Base-by-base conservation (phyloP, 805 yeast genomes). In the Zygosaccharomyces pseudorouxii region DNA sequence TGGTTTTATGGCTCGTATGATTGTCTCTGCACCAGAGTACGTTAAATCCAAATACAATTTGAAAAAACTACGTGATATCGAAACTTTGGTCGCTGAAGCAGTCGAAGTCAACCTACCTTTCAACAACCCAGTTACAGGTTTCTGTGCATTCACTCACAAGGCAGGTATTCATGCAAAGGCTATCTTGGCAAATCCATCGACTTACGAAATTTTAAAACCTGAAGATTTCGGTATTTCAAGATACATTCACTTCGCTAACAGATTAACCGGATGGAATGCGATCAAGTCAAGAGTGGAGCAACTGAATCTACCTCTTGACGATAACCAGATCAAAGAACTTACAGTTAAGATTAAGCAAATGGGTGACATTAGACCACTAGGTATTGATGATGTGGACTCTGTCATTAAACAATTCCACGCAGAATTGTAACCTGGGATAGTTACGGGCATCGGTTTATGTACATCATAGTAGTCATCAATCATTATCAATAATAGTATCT, bases 81-180 rank as follows among this genome's bases (percentile, higher is more conserved):
- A 92, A 72, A 89, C 85, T 69, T 76, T 93, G 67, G 97, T 92
- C 55, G 98, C 98, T 38, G 97, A 90, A 57, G 93, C 96, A 39
- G 98, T 92, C 45, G 95, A 89, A 73, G 97, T 92, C 55, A 92
- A 92, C 73, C 79, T 93, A 60, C 99, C 99, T 50, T 92, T 92
- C 79, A 92, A 92, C 79, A 92, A 93, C 76, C 98, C 98, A 59
- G 89, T 92, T 69, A 92, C 99, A 35, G 99, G 99, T 23, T 93
- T 92, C 84, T 92, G 98, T 77, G 99, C 99, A 33, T 92, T 92
- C 76, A 92, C 99, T 52, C 99, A 92, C 76, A 92, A 92, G 79
- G 99, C 99, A 48, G 99, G 99, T 73, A 90, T 92, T 68, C 99
- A 92, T 71, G 98, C 99, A 60, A 92, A 93, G 78, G 98, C 98